Base-by-base conservation (phyloP, 2,329 filamentous ascomycete genomes). In the Stemphylium lycopersici region DNA sequence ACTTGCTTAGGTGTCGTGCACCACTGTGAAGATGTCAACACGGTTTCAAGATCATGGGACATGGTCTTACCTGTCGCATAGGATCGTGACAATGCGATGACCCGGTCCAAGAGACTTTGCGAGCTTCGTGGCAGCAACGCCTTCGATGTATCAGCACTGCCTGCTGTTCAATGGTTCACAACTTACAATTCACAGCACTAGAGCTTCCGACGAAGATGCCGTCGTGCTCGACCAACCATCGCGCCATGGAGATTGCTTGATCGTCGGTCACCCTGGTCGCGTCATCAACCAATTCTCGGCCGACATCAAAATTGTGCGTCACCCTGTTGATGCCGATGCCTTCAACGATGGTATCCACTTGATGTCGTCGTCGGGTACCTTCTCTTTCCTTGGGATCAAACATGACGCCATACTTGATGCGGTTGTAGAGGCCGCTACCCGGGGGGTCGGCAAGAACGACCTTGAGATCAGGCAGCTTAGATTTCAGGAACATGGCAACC, bases 261-360 rank as follows among this genome's bases (percentile, higher is more conserved):
- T 87, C 85, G 75, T 99, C 96, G 2, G 86, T 90, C 12, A 99
- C 91, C 55, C 88, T 85, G 33, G 98, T 87, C 2, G 95, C 93
- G 76, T 97, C 92, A 73, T 97, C 91, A 48, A 99, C 85, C 50
- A 97, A 77, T 68, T 93, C 88, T 61, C 91, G 83, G 0, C 93
- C 95, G 24, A 87, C 88, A 72, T 96, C 90, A 61, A 99, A 95
- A 74, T 98, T 99, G 48, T 87, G 84, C 1, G 95, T 99, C n/a
- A 96, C 83, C 2, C 95, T 87, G 72, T 96, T 99, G 75, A 98
- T 90, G 1, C 95, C 95, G 61, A 99, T 91, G 1, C 95, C 95
- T 77, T 99, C 96, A 24, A 99, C 91, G 61, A 99, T 91, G 4
- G 89, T 93, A 78, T 99, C 96, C 47, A 99, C 91, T 77, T 99